Percentiles rank a stretch among this genome's conserved stretches.
Conservation (phyloP, 2,329 filamentous ascomycete genomes). For the Exophiala sp. region DNA sequence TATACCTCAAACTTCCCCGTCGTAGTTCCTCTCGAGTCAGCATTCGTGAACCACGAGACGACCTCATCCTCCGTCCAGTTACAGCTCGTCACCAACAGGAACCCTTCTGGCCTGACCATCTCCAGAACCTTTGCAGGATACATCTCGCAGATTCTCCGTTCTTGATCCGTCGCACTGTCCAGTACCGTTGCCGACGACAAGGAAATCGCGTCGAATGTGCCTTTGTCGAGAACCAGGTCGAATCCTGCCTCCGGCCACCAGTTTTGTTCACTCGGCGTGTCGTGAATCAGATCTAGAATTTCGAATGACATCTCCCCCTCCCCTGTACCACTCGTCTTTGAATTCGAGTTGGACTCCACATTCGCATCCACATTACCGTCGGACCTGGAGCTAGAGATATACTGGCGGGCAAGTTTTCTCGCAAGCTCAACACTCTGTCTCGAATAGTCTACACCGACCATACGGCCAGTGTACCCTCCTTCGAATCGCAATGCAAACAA, state of each 20-base stretch:
- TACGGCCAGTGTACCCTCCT: slow-evolving; percentile 61
- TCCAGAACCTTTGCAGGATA: slow-evolving; percentile 68
- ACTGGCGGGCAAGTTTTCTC: slow-evolving; percentile 53
- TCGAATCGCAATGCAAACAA: slow-evolving; percentile 73
- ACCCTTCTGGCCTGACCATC: slow-evolving; percentile 67
- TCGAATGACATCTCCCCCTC: slow-evolving; percentile 59
- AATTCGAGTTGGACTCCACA: not conserved
- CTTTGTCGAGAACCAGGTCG: slow-evolving; percentile 94
- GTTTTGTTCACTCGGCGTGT: slow-evolving; percentile 23
- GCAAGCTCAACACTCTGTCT: slow-evolving; percentile 69
- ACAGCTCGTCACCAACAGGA: slow-evolving; percentile 87
- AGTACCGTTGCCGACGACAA: slow-evolving; percentile 46
- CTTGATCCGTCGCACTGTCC: slow-evolving; percentile 29
- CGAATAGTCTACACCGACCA: slow-evolving; percentile 90
- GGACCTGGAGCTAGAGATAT: slow-evolving; percentile 30
- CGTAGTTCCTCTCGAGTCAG: slow-evolving; percentile 31
- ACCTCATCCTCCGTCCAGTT: slow-evolving; percentile 97
- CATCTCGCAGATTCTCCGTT: slow-evolving; percentile 63
- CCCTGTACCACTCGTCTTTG: slow-evolving; percentile 33
- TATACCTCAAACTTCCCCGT: slow-evolving; percentile 54
- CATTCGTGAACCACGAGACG: slow-evolving; percentile 68
- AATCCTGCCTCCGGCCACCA: slow-evolving; percentile 58
- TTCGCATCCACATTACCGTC: not conserved
- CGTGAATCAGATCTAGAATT: slow-evolving; percentile 34
- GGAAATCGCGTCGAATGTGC: slow-evolving; percentile 93